Conservation (phyloP, 768 basidiomycete genomes). For the Leucocoprinus leucothites region DNA sequence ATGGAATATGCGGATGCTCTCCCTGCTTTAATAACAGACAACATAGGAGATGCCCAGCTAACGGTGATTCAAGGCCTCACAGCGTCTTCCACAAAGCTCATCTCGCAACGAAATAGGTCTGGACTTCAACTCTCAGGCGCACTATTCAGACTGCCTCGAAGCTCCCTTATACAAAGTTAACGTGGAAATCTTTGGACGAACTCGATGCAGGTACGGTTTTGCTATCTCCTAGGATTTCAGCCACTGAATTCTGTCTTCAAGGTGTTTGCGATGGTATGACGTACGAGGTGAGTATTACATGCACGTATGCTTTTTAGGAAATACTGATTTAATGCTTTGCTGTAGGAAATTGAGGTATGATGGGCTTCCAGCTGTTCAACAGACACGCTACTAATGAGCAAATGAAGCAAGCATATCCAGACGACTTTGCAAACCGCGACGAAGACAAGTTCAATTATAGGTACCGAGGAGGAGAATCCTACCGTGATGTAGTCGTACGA, state of each 20-base stretch:
- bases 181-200: constrained; percentile 99
- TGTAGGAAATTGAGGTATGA: constrained; percentile 81
- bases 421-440: constrained; percentile 97
- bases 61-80: constrained; percentile 58
- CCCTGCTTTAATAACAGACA: constrained; percentile 83
- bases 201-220: constrained; percentile 74
- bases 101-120: constrained; percentile 55
- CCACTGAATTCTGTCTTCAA: constrained; percentile 13
- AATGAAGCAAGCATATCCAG: constrained; percentile 86
- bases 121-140: constrained; percentile 96
- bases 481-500: constrained; percentile 93
- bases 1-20: constrained; percentile 83
- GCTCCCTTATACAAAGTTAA: constrained; percentile 86
- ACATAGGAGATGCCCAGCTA: constrained; percentile 83
- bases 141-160: constrained; percentile 88
- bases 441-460: constrained; percentile 99
- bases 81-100: background rate
- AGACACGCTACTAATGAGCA: background rate
- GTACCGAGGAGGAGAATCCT: constrained; percentile 96
- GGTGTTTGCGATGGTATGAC: constrained; percentile 99
- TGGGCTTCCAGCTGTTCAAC: background rate
- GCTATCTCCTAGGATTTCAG: background rate
- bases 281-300: constrained; percentile 56
- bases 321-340: background rate
- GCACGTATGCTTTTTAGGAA: background rate